A percentile compares a stretch with the other conserved stretches of the same genome.
Evolutionary conservation across 2,329 filamentous ascomycete genomes (phyloP).

Genomic region (Neonectria ditissima): DNA sequence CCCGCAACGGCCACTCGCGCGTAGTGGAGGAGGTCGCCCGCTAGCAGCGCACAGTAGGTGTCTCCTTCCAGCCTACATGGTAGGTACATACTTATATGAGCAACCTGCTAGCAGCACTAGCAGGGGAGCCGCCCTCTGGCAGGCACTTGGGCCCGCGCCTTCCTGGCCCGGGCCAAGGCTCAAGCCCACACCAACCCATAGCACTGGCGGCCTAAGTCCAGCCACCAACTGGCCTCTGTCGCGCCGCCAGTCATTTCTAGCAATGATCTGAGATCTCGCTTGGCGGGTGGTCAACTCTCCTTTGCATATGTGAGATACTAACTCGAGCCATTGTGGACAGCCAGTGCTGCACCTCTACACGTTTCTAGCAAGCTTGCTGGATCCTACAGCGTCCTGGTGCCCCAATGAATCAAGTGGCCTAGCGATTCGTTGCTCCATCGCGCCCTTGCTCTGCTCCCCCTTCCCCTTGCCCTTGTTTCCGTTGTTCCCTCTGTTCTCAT

Average conservation of each 20-base stretch:
- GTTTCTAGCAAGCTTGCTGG: conserved; percentile 38
- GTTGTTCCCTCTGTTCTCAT: background rate
- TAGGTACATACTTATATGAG: conserved; percentile 11
- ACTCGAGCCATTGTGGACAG: conserved; percentile 37
- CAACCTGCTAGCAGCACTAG: conserved; percentile 11
- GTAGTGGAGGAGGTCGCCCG: conserved; percentile 1
- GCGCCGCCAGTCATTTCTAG: conserved; percentile 40
- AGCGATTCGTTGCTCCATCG: background rate
- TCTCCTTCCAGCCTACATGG: background rate
- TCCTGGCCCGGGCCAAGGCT: background rate
- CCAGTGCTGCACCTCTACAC: conserved; percentile 43
- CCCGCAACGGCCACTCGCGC: conserved; percentile 17
- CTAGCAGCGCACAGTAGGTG: conserved; percentile 2
- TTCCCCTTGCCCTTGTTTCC: conserved; percentile 10
- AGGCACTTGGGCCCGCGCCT: conserved; percentile 37
- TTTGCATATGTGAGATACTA: conserved; percentile 41
- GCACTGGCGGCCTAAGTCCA: conserved; percentile 12
- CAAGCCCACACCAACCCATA: conserved; percentile 16
- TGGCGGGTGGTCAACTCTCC: conserved; percentile 39
- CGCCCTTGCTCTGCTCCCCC: conserved; percentile 1
- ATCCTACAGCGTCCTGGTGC: conserved; percentile 28
- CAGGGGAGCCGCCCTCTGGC: conserved; percentile 25
- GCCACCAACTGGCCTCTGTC: conserved; percentile 24
- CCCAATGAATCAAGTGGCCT: conserved; percentile 26
- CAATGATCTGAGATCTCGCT: conserved; percentile 45